Conservation (phyloP, 1,284 basidiomycete species). For the Ganoderma sp. region DNA sequence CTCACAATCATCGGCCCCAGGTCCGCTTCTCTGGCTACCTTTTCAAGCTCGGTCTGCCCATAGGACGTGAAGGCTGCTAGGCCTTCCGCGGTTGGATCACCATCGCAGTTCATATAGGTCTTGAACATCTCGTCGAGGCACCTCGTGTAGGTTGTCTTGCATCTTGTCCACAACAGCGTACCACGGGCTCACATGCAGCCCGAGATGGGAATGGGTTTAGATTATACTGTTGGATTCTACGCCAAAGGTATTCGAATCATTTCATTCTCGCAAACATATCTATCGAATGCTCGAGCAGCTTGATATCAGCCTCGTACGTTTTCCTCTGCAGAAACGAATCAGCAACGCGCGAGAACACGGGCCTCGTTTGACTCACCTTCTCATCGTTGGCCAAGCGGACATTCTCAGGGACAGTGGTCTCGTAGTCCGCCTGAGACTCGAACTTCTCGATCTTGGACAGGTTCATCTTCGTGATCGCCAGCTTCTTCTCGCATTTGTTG, state of each 20-base stretch:
- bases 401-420: constrained; percentile 76
- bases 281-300: constrained; percentile 50
- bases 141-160: not conserved
- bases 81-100: not conserved
- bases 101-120: not conserved
- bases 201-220: not conserved
- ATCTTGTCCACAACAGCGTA: not conserved
- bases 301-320: constrained; percentile 53
- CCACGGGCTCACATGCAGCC: not conserved
- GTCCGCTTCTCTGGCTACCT: not conserved
- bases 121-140: not conserved
- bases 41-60: not conserved
- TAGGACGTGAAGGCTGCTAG: not conserved
- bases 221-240: not conserved
- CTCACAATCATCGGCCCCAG: not conserved
- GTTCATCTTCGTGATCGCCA: constrained; percentile 70
- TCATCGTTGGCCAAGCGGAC: constrained; percentile 74
- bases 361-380: constrained; percentile 58
- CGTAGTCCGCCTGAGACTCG: constrained; percentile 71
- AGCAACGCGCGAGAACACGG: not conserved
- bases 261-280: constrained; percentile 51
- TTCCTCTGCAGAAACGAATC: constrained; percentile 43
- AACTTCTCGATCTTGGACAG: constrained; percentile 80
- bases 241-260: constrained; percentile 18
- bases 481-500: constrained; percentile 86